These are phyloP conservation scores for Metschnikowia sp. DNA, from an alignment of 805 yeast species.

Conservation along the genomic window DNA sequence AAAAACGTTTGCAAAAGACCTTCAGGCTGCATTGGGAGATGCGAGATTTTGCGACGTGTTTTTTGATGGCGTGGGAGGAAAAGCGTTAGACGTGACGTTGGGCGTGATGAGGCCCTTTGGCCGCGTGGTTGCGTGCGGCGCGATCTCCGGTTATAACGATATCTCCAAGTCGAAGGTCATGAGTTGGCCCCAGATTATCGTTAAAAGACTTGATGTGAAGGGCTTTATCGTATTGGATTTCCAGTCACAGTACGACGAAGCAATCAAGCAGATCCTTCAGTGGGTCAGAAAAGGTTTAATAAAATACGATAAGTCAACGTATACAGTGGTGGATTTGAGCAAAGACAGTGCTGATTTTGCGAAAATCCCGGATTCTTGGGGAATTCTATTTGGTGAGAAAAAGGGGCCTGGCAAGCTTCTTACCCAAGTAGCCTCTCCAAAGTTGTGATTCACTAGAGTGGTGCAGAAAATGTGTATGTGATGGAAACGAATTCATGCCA, in stretches of 20 bases:
- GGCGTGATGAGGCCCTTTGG: conserved; percentile 26
- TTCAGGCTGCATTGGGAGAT: conserved; percentile 1
- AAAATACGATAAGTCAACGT: conserved; percentile 14
- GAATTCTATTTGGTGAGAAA: conserved; percentile 40
- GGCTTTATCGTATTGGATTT: conserved; percentile 24
- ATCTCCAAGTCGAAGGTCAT: conserved; percentile 31
- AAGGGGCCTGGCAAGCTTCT: conserved; percentile 51
- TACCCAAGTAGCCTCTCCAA: conserved; percentile 32
- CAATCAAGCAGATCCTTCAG: conserved; percentile 26
- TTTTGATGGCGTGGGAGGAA: conserved; percentile 27
- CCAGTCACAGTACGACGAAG: conserved; percentile 30
- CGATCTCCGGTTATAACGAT: conserved; percentile 56
- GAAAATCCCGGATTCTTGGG: conserved; percentile 47
- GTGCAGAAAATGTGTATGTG: too few species aligned
- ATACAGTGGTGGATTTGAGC: conserved; percentile 18
- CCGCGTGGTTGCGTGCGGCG: conserved; percentile 55
- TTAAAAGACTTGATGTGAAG: conserved; percentile 32
- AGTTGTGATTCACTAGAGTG: background rate
- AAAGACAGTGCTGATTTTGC: conserved; percentile 26
- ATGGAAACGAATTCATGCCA: too few species aligned
- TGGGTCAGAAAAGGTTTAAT: conserved; percentile 20
- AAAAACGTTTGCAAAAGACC: conserved; percentile 4
- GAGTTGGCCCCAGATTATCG: conserved; percentile 42
- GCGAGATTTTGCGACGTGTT: conserved; percentile 17
- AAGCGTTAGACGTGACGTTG: conserved; percentile 19